phyloP scores from a whole-genome alignment of 139 green algal genomes.

The Chlorella sp. region DNA sequence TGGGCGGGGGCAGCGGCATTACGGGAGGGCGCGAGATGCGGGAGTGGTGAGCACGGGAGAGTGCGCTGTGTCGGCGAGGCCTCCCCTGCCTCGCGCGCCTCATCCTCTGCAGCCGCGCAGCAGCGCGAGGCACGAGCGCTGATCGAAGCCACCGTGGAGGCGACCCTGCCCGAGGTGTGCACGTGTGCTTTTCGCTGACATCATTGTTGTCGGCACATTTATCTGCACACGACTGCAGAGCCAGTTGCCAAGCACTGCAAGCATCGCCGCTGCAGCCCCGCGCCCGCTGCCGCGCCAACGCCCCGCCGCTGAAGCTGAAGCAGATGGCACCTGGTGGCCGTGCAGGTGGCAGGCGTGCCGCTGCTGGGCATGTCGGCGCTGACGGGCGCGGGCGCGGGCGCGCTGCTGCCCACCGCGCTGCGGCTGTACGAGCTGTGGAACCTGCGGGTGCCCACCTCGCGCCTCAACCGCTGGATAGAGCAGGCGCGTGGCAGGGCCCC shows the following conservation, averaged over 20 bases:
- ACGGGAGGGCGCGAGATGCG: no score
- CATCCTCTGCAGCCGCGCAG: conserved; percentile 1
- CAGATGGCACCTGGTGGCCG: conserved; percentile 23
- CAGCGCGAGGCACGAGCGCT: conserved; percentile 14
- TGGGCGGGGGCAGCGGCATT: no score
- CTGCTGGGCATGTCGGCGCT: conserved; percentile 66
- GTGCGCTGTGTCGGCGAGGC: no score
- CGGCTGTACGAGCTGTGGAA: conserved; percentile 68
- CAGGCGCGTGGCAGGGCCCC: conserved; percentile 31
- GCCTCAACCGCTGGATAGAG: conserved; percentile 63
- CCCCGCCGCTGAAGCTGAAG: no score
- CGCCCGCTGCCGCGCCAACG: no score
- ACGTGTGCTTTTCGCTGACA: not conserved
- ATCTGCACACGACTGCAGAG: no score
- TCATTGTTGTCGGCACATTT: no score
- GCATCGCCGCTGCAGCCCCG: no score
- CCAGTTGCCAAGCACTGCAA: no score
- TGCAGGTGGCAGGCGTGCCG: conserved; percentile 37
- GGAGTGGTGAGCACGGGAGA: no score
- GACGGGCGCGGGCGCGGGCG: conserved; percentile 42
- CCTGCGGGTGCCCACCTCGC: conserved; percentile 49
- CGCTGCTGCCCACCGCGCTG: conserved; percentile 60
- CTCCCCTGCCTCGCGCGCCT: no score
- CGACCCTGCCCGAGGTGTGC: conserved; percentile 32
- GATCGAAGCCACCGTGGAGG: conserved; percentile 27